Evolutionary conservation across 2,329 filamentous ascomycete species (phyloP), one percentile per base, ranked within the genome.

Genomic region (Cladosporium sp.): DNA sequence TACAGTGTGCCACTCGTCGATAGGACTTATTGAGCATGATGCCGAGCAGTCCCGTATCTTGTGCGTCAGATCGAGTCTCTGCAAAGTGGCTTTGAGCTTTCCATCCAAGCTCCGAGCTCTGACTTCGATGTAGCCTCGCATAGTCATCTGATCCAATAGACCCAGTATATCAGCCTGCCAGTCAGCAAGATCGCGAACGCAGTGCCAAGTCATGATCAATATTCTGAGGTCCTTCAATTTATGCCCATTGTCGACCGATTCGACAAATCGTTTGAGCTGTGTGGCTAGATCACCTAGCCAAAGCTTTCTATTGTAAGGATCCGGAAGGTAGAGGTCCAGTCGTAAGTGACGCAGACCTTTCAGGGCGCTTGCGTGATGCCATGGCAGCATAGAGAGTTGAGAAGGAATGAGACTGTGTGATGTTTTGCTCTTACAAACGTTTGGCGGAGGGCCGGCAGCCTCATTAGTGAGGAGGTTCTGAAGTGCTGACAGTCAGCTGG

Each of bases 271-370:
- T 0, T 6, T 8, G 3, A 62, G 47, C 12, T 7, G 37, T 12
- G 20, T 60, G 42, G 53, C 35, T 9, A 56, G 24, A 4, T 4
- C 15, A 17, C 39, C 36, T 5, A 6, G 40, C 13, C 59, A 55
- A 1, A 51, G 32, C 1, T 17, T 10, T 7, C 45, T 13, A n/a
- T 56, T 49, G 3, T 51, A 36, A 7, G 61, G 58, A 1, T 55
- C 49, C 1, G 63, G 64, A 3, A 63, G 36, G 32, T 59, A 64
- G 2, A 66, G 39, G 24, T 65, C 63, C 15, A 66, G 32, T 9
- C 62, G 56, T 2, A 65, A 39, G 56, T 55, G 56, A 10, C 63
- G 34, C 1, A 66, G 48, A 10, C 60, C 55, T 28, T 54, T 17
- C 36, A 59, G 34, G 24, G 62, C 36, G 13, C 22, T 10, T 8